These are phyloP conservation scores for Clonostachys solani DNA, from an alignment of 2,329 filamentous ascomycete genomes.

Conservation along the genomic window DNA sequence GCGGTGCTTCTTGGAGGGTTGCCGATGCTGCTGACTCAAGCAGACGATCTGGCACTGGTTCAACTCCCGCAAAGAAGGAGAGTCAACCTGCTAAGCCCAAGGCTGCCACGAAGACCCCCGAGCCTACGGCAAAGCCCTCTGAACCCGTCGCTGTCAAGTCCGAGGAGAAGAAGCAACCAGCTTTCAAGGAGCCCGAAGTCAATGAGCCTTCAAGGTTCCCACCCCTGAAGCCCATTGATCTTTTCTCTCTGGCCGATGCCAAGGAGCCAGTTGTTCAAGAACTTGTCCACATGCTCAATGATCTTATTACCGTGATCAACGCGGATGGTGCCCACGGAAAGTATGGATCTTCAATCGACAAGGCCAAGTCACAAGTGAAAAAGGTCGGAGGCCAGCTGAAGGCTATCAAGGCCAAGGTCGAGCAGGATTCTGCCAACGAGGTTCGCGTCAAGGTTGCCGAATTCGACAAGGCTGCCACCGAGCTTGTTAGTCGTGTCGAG, in stretches of 20 bases:
- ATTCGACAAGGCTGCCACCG: conserved; percentile 82
- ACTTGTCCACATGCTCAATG: conserved; percentile 91
- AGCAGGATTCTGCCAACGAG: conserved; percentile 69
- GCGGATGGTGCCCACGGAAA: conserved; percentile 74
- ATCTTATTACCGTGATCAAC: conserved; percentile 91
- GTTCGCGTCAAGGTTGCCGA: conserved; percentile 68
- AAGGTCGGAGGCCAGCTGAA: conserved; percentile 77
- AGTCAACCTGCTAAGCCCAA: conserved; percentile 14
- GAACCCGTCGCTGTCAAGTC: conserved; percentile 18
- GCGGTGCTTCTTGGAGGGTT: conserved; percentile 78
- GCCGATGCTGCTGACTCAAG: conserved; percentile 54
- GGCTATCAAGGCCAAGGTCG: conserved; percentile 64
- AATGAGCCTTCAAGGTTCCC: conserved; percentile 62
- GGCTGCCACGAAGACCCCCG: conserved; percentile 9
- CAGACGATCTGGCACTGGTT: conserved; percentile 59
- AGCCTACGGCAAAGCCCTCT: background rate
- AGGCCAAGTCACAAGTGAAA: conserved; percentile 79
- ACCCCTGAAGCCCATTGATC: conserved; percentile 69
- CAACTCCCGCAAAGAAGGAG: conserved; percentile 21
- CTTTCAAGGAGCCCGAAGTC: conserved; percentile 54
- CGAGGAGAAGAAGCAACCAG: conserved; percentile 4
- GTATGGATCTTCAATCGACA: conserved; percentile 73
- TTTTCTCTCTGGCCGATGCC: conserved; percentile 69
- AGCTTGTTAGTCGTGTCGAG: conserved; percentile 87
- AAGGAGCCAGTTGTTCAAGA: conserved; percentile 88